These are phyloP conservation scores for Suhomyces xylopsoci DNA, from an alignment of 805 yeast species.

Conservation along the genomic window DNA sequence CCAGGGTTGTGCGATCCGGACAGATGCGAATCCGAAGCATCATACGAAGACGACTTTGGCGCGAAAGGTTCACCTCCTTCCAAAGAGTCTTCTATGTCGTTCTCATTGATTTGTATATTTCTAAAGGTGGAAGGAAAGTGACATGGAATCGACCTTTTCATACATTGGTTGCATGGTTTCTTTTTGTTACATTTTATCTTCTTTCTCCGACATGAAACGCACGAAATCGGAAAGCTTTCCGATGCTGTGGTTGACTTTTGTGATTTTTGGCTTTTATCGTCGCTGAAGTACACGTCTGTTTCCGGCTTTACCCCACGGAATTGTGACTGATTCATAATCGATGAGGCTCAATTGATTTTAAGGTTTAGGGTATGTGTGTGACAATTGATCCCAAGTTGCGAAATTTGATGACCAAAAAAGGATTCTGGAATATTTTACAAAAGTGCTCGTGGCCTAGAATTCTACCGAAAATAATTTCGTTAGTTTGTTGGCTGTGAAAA, in stretches of 20 bases:
- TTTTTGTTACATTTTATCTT: constrained; percentile 34
- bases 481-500: background rate
- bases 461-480: background rate
- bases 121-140: constrained; percentile 47
- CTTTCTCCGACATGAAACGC: constrained; percentile 35
- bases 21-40: background rate
- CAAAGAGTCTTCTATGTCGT: constrained; percentile 10
- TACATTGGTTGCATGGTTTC: constrained; percentile 43
- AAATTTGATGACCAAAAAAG: background rate
- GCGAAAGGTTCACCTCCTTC: background rate
- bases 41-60: background rate
- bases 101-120: constrained; percentile 32
- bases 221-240: constrained; percentile 32
- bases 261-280: background rate
- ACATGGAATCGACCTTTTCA: constrained; percentile 35
- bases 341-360: background rate
- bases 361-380: background rate
- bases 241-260: background rate
- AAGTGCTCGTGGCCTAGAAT: background rate
- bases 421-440: background rate
- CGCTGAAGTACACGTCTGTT: background rate
- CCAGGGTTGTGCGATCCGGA: background rate
- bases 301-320: background rate
- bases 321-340: background rate
- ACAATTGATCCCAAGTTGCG: background rate